Conservation (phyloP, 495 filamentous ascomycete genomes). For the Talaromyces proteolyticus region DNA sequence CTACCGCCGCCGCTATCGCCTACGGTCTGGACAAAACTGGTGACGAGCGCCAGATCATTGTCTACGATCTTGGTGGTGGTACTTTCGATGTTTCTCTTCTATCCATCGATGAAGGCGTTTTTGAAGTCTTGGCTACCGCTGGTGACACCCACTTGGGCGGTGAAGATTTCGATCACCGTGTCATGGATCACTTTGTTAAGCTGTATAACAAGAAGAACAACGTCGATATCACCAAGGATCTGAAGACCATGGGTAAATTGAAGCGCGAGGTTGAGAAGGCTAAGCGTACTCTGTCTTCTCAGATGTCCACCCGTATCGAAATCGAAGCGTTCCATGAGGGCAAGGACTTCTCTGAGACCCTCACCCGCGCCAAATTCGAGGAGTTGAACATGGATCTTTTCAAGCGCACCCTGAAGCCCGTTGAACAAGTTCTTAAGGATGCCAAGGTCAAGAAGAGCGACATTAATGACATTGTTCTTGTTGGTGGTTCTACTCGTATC, state of each 20-base stretch:
- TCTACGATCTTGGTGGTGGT: constrained; percentile 99
- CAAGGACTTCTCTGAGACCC: constrained; percentile 96
- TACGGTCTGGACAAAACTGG: constrained; percentile 84
- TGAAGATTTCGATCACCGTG: constrained; percentile 98
- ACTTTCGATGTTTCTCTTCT: constrained; percentile 99
- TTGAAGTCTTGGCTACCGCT: constrained; percentile 96
- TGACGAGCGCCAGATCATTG: constrained; percentile 86
- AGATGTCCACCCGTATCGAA: constrained; percentile 97
- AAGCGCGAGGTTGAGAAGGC: constrained; percentile 99
- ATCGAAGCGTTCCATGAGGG: constrained; percentile 97
- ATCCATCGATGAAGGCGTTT: constrained; percentile 94
- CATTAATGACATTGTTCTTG: constrained; percentile 82
- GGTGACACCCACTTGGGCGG: constrained; percentile 99
- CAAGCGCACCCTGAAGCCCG: constrained; percentile 97
- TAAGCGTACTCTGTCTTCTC: constrained; percentile 97
- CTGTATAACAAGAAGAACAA: constrained; percentile 98
- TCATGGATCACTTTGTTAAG: constrained; percentile 97
- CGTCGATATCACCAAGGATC: constrained; percentile 87
- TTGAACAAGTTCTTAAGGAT: constrained; percentile 94
- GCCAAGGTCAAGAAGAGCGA: constrained; percentile 86
- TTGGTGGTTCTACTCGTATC: constrained; percentile 93
- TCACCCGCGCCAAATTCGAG: constrained; percentile 98
- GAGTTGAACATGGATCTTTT: constrained; percentile 98
- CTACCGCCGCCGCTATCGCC: constrained; percentile 82
- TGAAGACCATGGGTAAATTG: constrained; percentile 99